phyloP scores from a whole-genome alignment of 331 rosid genomes.

The Cydonia oblonga region DNA sequence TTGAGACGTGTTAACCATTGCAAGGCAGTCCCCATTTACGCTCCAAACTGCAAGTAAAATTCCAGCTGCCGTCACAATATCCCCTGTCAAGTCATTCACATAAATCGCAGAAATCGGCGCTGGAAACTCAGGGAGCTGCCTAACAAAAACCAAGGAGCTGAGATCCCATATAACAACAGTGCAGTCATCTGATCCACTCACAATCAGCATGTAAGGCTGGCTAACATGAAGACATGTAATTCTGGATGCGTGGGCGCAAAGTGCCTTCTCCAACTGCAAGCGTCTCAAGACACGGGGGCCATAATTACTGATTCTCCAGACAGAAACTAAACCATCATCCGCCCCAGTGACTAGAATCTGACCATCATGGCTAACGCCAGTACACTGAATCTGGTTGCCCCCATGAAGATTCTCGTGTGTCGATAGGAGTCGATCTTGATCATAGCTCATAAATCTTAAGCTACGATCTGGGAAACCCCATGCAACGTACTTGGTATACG shows the following conservation, averaged over 20 bases:
- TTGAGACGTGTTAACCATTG: slow-evolving; percentile 82
- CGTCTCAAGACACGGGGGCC: slow-evolving; percentile 54
- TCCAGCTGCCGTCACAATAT: slow-evolving; percentile 94
- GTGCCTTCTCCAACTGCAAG: slow-evolving; percentile 89
- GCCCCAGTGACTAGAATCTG: slow-evolving; percentile 86
- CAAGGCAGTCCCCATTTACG: slow-evolving; percentile 92
- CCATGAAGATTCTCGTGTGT: slow-evolving; percentile 95
- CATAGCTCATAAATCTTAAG: slow-evolving; percentile 87
- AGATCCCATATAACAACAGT: slow-evolving; percentile 96
- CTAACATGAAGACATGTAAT: slow-evolving; percentile 89
- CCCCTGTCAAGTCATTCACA: slow-evolving; percentile 94
- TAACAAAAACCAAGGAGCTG: slow-evolving; percentile 77
- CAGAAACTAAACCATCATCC: slow-evolving; percentile 87
- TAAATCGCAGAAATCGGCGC: slow-evolving; percentile 70
- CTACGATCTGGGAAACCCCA: slow-evolving; percentile 98
- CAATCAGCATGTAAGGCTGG: slow-evolving; percentile 97
- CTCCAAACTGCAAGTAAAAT: slow-evolving; percentile 93
- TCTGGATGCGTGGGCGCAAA: slow-evolving; percentile 69
- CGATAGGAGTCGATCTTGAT: slow-evolving; percentile 87
- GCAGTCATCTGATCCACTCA: slow-evolving; percentile 95
- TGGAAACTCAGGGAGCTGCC: slow-evolving; percentile 96
- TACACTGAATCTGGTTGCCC: slow-evolving; percentile 85
- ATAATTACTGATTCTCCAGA: slow-evolving; percentile 70
- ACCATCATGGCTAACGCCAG: slow-evolving; percentile 85
- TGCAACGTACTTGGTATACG: slow-evolving; percentile 80